phyloP scores from a whole-genome alignment of 164 flowering plant genomes.

The Pachysandra terminalis region DNA sequence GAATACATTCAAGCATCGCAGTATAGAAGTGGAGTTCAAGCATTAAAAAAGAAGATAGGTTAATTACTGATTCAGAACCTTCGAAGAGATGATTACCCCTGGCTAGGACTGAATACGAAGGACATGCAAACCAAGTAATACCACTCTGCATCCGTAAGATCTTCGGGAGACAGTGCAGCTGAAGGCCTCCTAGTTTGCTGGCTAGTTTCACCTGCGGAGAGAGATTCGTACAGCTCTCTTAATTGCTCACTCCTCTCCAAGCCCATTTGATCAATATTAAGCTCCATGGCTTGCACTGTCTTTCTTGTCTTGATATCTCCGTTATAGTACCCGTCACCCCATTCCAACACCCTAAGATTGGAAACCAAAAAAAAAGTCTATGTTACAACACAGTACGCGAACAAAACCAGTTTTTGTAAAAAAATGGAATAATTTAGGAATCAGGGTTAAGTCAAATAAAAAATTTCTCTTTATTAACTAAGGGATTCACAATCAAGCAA shows the following conservation, averaged over 20 bases:
- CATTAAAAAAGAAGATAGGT: not conserved
- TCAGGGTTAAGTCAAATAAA: no score
- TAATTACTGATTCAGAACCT: not conserved
- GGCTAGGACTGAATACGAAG: constrained; percentile 60
- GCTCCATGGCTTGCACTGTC: constrained; percentile 62
- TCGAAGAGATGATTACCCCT: constrained; percentile 58
- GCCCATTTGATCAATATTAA: constrained; percentile 56
- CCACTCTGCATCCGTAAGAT: constrained; percentile 86
- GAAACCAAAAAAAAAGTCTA: not conserved
- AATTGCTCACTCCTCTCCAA: constrained; percentile 82
- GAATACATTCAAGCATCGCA: not conserved
- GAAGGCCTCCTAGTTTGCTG: constrained; percentile 67
- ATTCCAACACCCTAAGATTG: constrained; percentile 58
- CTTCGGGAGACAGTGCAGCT: constrained; percentile 92
- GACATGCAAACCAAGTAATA: constrained; percentile 95
- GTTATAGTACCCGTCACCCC: constrained; percentile 93
- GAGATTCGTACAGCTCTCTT: constrained; percentile 73
- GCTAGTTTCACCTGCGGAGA: constrained; percentile 53
- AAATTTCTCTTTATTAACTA: no score
- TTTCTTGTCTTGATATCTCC: constrained; percentile 95
- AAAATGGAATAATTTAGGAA: no score
- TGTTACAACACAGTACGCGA: no score
- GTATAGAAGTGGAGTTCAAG: not conserved
- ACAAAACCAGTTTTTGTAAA: no score
- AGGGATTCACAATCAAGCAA: no score